Evolutionary conservation across 2,329 filamentous ascomycete genomes (phyloP).

Genomic region (Fusarium nelsonii): DNA sequence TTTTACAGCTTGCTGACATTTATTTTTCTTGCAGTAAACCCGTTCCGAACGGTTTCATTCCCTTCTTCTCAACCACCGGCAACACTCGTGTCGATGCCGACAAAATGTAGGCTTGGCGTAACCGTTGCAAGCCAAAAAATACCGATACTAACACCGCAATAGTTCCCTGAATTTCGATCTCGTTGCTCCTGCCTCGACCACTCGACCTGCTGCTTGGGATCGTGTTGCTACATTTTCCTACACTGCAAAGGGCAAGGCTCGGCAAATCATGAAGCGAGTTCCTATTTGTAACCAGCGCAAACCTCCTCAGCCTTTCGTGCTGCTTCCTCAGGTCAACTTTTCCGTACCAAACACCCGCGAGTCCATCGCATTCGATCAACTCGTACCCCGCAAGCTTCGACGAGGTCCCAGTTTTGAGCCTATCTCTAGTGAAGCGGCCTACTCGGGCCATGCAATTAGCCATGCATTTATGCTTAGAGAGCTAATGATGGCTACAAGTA

Average conservation of each 20-base stretch:
- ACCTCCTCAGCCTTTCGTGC: background rate
- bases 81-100: slow-evolving; percentile 15
- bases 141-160: slow-evolving; percentile 22
- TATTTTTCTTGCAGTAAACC: slow-evolving; percentile 33
- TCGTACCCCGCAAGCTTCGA: slow-evolving; percentile 25
- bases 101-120: slow-evolving; percentile 36
- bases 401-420: slow-evolving; percentile 10
- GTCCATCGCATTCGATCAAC: slow-evolving; percentile 19
- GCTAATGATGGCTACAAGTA: slow-evolving; percentile 51
- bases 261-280: slow-evolving; percentile 53
- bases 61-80: slow-evolving; percentile 45
- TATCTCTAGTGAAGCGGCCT: slow-evolving; percentile 1
- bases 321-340: slow-evolving; percentile 1
- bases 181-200: slow-evolving; percentile 32
- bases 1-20: slow-evolving; percentile 31
- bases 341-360: background rate
- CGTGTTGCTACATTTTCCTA: slow-evolving; percentile 49
- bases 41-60: slow-evolving; percentile 44
- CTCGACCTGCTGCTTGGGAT: slow-evolving; percentile 50
- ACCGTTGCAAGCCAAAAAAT: background rate
- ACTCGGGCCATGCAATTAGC: slow-evolving; percentile 1
- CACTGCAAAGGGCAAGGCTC: slow-evolving; percentile 38
- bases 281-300: slow-evolving; percentile 23
- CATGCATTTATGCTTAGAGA: slow-evolving; percentile 24
- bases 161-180: slow-evolving; percentile 46